A percentile compares a stretch with the other conserved stretches of the same genome.
These are phyloP conservation scores for Agrocybe praecox DNA, from an alignment of 768 basidiomycete genomes.

Conservation along the genomic window DNA sequence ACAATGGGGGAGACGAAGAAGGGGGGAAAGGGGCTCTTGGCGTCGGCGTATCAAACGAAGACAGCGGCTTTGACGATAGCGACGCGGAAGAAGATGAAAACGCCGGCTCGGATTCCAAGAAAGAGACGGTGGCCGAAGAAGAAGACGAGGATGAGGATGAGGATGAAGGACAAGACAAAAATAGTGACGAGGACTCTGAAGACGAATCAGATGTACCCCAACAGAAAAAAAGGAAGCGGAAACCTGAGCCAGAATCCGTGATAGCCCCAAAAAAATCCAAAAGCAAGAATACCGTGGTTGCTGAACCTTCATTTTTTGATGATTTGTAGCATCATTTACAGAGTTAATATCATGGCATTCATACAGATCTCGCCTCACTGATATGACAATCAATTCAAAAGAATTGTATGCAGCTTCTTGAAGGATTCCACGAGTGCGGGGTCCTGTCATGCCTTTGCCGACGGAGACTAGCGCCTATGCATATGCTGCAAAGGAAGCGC, in stretches of 20 bases:
- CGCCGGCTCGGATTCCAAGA: constrained; percentile 9
- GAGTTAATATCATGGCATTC: not conserved
- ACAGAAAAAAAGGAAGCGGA: constrained; percentile 57
- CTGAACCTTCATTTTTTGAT: constrained; percentile 67
- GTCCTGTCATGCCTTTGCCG: too few species aligned
- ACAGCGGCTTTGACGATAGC: constrained; percentile 24
- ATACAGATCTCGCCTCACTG: not conserved
- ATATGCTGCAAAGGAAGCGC: too few species aligned
- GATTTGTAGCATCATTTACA: constrained; percentile 46
- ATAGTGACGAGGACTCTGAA: constrained; percentile 23
- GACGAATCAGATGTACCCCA: constrained; percentile 30
- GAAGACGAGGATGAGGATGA: constrained; percentile 22
- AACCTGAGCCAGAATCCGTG: constrained; percentile 50
- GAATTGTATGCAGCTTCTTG: not conserved
- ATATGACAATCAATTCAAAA: not conserved
- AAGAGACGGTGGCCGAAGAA: not conserved
- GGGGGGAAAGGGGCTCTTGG: constrained; percentile 25
- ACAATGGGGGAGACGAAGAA: constrained; percentile 38
- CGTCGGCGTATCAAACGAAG: constrained; percentile 23
- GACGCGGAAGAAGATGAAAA: constrained; percentile 21
- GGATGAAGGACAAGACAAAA: constrained; percentile 9
- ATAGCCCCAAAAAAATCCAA: constrained; percentile 56
- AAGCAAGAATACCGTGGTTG: constrained; percentile 59
- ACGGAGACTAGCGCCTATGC: too few species aligned
- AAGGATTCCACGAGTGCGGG: not conserved